Conservation (phyloP, 306 rosid species). For the Nissolia schottii region DNA sequence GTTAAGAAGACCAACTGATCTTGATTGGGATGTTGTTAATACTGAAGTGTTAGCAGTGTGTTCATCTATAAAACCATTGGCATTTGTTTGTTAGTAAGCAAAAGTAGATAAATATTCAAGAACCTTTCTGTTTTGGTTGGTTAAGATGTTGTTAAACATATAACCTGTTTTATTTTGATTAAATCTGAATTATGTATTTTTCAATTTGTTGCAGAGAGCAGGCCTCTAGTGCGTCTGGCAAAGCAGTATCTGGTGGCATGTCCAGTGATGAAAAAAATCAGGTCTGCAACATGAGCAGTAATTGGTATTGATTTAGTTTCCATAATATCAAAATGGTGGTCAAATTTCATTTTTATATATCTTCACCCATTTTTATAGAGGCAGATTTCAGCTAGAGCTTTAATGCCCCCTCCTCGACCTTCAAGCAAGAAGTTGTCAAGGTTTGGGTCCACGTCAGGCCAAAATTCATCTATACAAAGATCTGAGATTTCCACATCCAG, state of each 20-base stretch:
- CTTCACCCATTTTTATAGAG: constrained; percentile 47
- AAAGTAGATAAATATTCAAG: background rate
- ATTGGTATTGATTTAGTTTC: constrained; percentile 1
- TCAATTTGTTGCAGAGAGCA: constrained; percentile 73
- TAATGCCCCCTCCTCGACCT: constrained; percentile 97
- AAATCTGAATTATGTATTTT: background rate
- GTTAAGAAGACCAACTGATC: background rate
- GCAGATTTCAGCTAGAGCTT: constrained; percentile 88
- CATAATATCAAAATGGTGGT: background rate
- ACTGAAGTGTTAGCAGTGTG: background rate
- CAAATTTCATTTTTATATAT: constrained; percentile 5
- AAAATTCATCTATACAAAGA: constrained; percentile 47
- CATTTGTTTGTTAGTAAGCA: background rate
- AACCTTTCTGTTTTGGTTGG: background rate
- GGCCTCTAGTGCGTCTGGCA: constrained; percentile 97
- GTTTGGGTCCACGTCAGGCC: constrained; percentile 75
- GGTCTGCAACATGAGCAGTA: constrained; percentile 39
- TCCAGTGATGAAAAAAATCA: constrained; percentile 96
- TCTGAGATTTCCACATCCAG: constrained; percentile 57
- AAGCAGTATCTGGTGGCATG: constrained; percentile 94
- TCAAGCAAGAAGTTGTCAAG: constrained; percentile 50
- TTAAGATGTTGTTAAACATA: background rate
- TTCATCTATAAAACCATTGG: background rate
- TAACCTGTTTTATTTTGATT: background rate
- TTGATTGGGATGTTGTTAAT: background rate